Evolutionary conservation across 2,329 filamentous ascomycete species (phyloP).

Genomic region (Pseudogymnoascus sp.): DNA sequence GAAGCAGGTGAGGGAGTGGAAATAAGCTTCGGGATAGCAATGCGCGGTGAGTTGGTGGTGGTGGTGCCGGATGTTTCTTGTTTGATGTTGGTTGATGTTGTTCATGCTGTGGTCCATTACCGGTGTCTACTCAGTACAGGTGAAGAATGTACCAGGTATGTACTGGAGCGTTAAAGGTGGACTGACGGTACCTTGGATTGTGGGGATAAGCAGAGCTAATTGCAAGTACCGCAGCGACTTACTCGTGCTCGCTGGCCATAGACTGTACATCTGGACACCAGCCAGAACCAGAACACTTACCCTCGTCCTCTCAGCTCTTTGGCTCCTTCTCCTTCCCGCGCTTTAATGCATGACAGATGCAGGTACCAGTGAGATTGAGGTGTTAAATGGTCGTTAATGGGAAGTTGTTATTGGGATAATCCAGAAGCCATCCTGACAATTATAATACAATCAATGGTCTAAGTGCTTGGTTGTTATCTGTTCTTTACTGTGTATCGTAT

Average conservation of each 20-base stretch:
- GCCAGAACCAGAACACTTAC: no score
- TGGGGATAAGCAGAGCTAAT: not conserved
- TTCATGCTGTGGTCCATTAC: not conserved
- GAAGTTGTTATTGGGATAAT: not conserved
- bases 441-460: not conserved
- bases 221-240: not conserved
- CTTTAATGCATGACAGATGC: slow-evolving; percentile 3
- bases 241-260: not conserved
- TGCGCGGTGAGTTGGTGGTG: not conserved
- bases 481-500: not conserved
- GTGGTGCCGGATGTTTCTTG: not conserved
- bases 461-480: not conserved
- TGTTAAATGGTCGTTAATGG: not conserved
- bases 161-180: not conserved
- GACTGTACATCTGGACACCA: no score
- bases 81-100: not conserved
- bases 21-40: slow-evolving; percentile 3
- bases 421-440: not conserved
- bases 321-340: no score
- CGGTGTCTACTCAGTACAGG: no score
- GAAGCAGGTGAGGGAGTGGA: not conserved
- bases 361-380: not conserved
- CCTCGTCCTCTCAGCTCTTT: no score
- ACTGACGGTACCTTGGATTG: not conserved
- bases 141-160: not conserved